Evolutionary conservation across 75 land plant species (phyloP).

Genomic region (Cunninghamia lanceolata): DNA sequence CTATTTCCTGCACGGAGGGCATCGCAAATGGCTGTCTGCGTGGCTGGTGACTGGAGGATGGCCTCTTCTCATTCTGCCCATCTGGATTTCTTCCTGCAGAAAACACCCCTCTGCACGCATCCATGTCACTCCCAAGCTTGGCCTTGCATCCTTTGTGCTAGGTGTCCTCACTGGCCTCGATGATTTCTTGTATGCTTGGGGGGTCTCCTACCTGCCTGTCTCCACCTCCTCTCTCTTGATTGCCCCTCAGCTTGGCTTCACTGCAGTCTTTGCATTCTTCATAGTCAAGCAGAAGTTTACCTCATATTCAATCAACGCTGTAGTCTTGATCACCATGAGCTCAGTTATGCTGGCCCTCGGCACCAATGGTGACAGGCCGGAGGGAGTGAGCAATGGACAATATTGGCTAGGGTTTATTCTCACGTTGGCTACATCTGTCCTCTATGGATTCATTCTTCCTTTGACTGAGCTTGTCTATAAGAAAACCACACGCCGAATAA

Average conservation of each 20-base stretch:
- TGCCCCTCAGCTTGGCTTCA: constrained; percentile 26
- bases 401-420: constrained; percentile 22
- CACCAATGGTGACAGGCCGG: constrained; percentile 14
- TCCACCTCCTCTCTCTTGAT: constrained; percentile 27
- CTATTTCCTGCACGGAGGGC: too few species aligned
- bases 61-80: too few species aligned
- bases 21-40: too few species aligned
- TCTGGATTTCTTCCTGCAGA: too few species aligned
- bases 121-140: constrained; percentile 7
- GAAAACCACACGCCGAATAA: not conserved
- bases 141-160: not conserved
- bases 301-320: constrained; percentile 12
- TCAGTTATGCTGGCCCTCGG: constrained; percentile 16
- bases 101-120: not conserved
- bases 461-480: constrained; percentile 12
- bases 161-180: constrained; percentile 22
- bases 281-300: constrained; percentile 16
- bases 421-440: constrained; percentile 23
- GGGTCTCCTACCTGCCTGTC: constrained; percentile 28
- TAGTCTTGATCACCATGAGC: constrained; percentile 15
- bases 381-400: constrained; percentile 5
- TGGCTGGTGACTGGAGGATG: too few species aligned
- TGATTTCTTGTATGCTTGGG: constrained; percentile 29
- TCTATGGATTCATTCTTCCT: constrained; percentile 24
- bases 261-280: constrained; percentile 5